Conservation (phyloP, 495 filamentous ascomycete genomes). For the Tetracladium marchalianum region DNA sequence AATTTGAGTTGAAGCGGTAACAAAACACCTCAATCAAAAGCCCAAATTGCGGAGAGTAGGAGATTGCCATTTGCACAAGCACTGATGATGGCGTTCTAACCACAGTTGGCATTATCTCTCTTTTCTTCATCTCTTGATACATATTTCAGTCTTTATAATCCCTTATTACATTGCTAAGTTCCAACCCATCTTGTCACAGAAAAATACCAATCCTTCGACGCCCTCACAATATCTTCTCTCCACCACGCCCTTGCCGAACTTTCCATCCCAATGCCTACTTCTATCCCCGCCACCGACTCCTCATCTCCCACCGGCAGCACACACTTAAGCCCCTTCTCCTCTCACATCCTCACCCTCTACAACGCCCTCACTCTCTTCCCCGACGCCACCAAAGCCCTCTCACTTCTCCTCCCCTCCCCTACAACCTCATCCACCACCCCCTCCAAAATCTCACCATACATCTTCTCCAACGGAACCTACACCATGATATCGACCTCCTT, state of each 20-base stretch:
- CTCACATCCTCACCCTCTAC: conserved; percentile 54
- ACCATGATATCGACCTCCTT: conserved; percentile 56
- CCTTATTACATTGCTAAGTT: neutral
- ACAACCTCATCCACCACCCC: conserved; percentile 24
- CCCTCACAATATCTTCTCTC: conserved; percentile 55
- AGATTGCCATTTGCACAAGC: no score
- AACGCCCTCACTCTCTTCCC: conserved; percentile 58
- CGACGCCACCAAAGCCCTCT: conserved; percentile 51
- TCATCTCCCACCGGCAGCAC: conserved; percentile 54
- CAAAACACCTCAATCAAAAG: no score
- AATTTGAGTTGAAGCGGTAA: no score
- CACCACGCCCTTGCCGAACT: conserved; percentile 51
- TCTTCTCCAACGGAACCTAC: conserved; percentile 69
- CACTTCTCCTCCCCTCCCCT: no score
- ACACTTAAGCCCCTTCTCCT: conserved; percentile 32
- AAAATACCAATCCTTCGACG: conserved; percentile 52
- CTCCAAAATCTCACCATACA: conserved; percentile 27
- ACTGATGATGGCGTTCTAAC: no score
- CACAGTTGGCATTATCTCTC: no score
- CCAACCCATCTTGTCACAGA: conserved; percentile 27
- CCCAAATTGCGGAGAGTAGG: no score
- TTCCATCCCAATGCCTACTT: conserved; percentile 31
- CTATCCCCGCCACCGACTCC: conserved; percentile 41
- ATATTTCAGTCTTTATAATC: neutral
- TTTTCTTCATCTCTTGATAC: no score